Percentiles rank a stretch among this genome's conserved stretches.
Evolutionary conservation across 1,284 basidiomycete genomes (phyloP).

Genomic region (Cryptococcus deneoformans): DNA sequence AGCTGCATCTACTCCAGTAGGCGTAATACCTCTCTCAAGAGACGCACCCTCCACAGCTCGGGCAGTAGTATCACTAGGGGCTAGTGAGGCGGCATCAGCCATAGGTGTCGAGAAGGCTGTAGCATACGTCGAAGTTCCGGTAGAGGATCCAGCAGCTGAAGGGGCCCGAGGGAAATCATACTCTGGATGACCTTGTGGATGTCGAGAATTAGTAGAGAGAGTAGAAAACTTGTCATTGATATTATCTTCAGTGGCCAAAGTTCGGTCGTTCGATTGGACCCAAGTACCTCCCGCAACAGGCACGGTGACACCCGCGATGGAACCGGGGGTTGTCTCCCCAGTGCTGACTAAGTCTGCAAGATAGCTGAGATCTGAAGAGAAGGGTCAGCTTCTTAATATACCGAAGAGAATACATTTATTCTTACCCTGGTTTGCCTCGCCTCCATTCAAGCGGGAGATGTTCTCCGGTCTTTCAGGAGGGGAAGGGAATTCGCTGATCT

Average conservation of each 20-base stretch:
- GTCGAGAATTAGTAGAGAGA: constrained; percentile 2
- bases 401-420: constrained; percentile 13
- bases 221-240: too few relatives aligned
- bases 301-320: neutral
- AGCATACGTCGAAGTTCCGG: neutral
- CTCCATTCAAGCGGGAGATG: too few relatives aligned
- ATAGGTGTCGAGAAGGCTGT: constrained; percentile 1
- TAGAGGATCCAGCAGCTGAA: neutral
- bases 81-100: neutral
- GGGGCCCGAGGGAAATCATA: neutral
- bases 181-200: neutral
- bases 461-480: too few relatives aligned
- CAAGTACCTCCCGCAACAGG: neutral
- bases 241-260: too few relatives aligned
- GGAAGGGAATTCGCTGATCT: neutral
- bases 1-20: too few relatives aligned
- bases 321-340: too few relatives aligned
- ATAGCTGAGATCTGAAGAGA: constrained; percentile 9
- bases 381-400: constrained; percentile 18
- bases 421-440: neutral
- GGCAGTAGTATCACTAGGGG: neutral
- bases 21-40: too few relatives aligned
- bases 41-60: neutral
- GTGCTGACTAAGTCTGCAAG: too few relatives aligned
- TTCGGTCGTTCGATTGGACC: neutral